Percentiles rank a stretch among this genome's conserved stretches.
These are phyloP conservation scores for Eragrostis tef DNA, from an alignment of 202 grass and related monocot genomes.

Conservation along the genomic window DNA sequence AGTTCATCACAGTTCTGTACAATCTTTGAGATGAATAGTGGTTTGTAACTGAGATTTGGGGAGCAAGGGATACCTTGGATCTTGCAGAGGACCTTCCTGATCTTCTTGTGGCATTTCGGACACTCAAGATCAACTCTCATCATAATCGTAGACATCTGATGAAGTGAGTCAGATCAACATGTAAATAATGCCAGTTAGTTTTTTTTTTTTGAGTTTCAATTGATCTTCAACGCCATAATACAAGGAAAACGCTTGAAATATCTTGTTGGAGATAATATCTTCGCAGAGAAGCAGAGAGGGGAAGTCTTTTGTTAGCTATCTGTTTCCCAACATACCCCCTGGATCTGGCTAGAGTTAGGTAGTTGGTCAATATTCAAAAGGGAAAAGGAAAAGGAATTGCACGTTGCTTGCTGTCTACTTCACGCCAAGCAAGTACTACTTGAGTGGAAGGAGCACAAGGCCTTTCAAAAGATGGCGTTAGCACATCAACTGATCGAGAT, in stretches of 20 bases:
- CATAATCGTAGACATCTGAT: conserved; percentile 65
- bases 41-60: background rate
- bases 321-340: conserved; percentile 10
- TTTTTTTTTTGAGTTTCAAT: background rate
- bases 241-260: background rate
- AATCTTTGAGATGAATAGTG: too few species aligned
- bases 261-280: background rate
- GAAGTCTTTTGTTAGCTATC: conserved; percentile 1
- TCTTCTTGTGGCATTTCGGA: conserved; percentile 72
- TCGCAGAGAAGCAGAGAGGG: background rate
- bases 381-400: background rate
- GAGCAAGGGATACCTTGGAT: conserved; percentile 62
- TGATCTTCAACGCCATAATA: too few species aligned
- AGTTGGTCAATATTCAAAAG: background rate
- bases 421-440: conserved; percentile 28
- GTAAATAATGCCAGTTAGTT: background rate
- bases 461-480: background rate
- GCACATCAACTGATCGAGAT: background rate
- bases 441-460: background rate
- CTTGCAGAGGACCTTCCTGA: conserved; percentile 78
- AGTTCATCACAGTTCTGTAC: too few species aligned
- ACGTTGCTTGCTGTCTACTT: conserved; percentile 54
- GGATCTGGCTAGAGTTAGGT: conserved; percentile 6
- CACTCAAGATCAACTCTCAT: conserved; percentile 86
- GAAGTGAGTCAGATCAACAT: conserved; percentile 18